A percentile compares a stretch with the other conserved stretches of the same genome.
phyloP scores from a whole-genome alignment of 2,329 filamentous ascomycete species.

The Orbilia brochopaga region DNA sequence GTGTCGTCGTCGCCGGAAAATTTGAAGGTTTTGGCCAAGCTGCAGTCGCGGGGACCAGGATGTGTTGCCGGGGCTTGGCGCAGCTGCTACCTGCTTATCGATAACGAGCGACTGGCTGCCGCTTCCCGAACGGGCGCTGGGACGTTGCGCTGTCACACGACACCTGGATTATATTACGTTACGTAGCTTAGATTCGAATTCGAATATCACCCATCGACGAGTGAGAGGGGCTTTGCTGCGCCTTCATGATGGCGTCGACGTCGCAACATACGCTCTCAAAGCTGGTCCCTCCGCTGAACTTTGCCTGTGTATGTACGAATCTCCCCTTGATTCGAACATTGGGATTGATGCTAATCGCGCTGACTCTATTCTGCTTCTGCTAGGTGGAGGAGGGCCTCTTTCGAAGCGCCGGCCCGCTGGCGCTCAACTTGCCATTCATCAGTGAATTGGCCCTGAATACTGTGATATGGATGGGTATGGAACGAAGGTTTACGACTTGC shows the following conservation, averaged over 20 bases:
- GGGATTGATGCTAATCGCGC: conserved; percentile 16
- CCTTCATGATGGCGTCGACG: conserved; percentile 42
- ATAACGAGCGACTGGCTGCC: conserved; percentile 16
- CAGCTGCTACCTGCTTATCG: conserved; percentile 27
- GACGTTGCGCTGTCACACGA: conserved; percentile 44
- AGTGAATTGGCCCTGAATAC: conserved; percentile 43
- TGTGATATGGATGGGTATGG: conserved; percentile 48
- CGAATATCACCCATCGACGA: too few species aligned
- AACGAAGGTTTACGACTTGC: not conserved
- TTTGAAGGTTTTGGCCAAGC: conserved; percentile 36
- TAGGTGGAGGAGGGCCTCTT: conserved; percentile 54
- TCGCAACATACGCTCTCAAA: conserved; percentile 43
- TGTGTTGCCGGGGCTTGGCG: conserved; percentile 22
- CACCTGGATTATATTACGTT: conserved; percentile 19
- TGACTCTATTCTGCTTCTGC: too few species aligned
- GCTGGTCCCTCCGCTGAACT: conserved; percentile 54
- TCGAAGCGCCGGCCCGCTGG: conserved; percentile 41
- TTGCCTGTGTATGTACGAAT: conserved; percentile 50
- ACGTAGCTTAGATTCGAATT: not conserved
- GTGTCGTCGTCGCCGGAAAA: conserved; percentile 26
- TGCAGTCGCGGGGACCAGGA: conserved; percentile 33
- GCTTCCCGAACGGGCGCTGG: not conserved
- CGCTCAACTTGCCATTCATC: conserved; percentile 43
- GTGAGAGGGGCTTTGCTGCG: not conserved
- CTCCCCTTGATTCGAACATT: conserved; percentile 1